These are phyloP conservation scores for Trichoderma gamsii DNA, from an alignment of 495 filamentous ascomycete genomes.

Conservation along the genomic window DNA sequence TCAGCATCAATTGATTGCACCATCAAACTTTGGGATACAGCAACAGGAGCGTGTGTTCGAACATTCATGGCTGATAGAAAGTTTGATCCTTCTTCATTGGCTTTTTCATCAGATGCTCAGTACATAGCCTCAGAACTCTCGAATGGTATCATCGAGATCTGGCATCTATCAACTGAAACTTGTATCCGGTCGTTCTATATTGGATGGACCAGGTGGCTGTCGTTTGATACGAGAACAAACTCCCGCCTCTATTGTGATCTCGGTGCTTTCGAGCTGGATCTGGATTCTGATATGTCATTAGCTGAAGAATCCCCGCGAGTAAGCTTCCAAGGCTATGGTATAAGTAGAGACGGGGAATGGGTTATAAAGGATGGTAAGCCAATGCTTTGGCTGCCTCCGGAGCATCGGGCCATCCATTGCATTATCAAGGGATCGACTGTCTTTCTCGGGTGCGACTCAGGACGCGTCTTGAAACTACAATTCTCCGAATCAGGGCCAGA, in stretches of 20 bases:
- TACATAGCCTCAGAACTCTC: too few species aligned
- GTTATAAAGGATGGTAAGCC: not conserved
- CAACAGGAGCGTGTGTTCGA: constrained; percentile 1
- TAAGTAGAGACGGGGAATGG: not conserved
- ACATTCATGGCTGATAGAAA: constrained; percentile 16
- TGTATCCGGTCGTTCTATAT: too few species aligned
- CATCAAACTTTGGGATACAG: constrained; percentile 6
- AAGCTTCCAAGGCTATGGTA: not conserved
- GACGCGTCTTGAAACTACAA: not conserved
- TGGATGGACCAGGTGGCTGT: not conserved
- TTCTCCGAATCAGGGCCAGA: not conserved
- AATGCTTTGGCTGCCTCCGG: not conserved
- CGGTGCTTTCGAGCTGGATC: not conserved
- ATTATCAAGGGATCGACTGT: not conserved
- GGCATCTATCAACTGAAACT: too few species aligned
- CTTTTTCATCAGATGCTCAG: too few species aligned
- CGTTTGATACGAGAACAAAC: not conserved
- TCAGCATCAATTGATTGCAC: not conserved
- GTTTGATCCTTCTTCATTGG: not conserved
- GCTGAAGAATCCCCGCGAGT: not conserved
- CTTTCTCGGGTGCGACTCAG: not conserved
- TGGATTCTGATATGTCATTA: not conserved
- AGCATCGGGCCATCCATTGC: not conserved
- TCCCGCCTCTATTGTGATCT: not conserved
- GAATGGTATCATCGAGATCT: too few species aligned